phyloP scores from a whole-genome alignment of 345 rosid genomes.

The Eucalyptus dawsonii region DNA sequence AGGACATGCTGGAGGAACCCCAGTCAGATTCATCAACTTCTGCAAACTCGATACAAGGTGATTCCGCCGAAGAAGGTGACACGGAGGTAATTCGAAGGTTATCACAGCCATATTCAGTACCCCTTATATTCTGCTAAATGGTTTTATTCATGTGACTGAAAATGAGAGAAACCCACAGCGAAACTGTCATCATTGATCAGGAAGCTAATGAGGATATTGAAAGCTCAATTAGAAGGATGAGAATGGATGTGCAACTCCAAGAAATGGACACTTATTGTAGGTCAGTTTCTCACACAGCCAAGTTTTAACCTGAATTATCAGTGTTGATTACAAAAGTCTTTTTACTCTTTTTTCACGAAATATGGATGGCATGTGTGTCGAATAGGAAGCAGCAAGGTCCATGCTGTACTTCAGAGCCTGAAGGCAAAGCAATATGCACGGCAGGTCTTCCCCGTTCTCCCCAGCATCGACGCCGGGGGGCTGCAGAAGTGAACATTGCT shows the following conservation, averaged over 20 bases:
- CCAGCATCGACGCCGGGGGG: slow-evolving; percentile 5
- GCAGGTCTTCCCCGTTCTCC: not conserved
- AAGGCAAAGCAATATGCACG: not conserved
- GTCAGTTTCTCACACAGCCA: not conserved
- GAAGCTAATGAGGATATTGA: not conserved
- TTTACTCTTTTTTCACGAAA: not conserved
- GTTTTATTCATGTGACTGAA: not conserved
- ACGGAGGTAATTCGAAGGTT: slow-evolving; percentile 15
- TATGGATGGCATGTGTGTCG: not conserved
- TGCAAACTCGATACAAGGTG: not conserved
- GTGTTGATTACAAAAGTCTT: not conserved
- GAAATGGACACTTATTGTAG: not conserved
- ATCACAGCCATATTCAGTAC: not conserved
- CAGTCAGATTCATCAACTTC: slow-evolving; percentile 34
- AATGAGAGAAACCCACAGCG: not conserved
- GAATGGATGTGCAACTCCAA: not conserved
- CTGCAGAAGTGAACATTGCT: not conserved
- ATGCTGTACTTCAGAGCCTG: slow-evolving; percentile 5
- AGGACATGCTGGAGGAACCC: slow-evolving; percentile 49
- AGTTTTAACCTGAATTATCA: not conserved
- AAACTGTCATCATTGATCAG: not conserved
- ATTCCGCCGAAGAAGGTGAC: slow-evolving; percentile 12
- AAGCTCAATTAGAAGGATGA: not conserved
- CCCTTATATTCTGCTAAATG: not conserved
- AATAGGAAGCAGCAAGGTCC: slow-evolving; percentile 20